These are phyloP conservation scores for Macadamia tetraphylla DNA, from an alignment of 164 flowering plant species.

Conservation along the genomic window DNA sequence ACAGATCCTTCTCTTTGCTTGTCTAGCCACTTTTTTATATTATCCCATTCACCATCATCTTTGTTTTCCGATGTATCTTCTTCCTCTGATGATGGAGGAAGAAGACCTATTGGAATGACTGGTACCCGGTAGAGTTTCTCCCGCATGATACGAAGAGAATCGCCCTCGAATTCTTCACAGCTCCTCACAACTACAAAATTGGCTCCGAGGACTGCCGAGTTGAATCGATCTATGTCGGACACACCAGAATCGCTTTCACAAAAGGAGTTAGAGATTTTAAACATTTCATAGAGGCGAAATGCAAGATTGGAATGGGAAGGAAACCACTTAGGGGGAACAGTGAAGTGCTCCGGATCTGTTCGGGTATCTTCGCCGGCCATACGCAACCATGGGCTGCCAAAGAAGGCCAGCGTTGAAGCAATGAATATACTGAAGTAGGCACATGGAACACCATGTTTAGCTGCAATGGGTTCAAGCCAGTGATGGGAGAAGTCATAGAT, in stretches of 20 bases:
- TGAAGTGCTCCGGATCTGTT: conserved; percentile 7
- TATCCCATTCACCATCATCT: conserved; percentile 21
- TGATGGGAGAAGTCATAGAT: conserved; percentile 21
- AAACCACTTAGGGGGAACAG: conserved; percentile 13
- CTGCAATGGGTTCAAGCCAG: conserved; percentile 22
- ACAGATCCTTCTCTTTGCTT: conserved; percentile 23
- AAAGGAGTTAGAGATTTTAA: conserved; percentile 8
- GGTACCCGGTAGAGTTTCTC: conserved; percentile 35
- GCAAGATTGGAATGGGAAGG: conserved; percentile 8
- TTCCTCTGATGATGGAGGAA: conserved; percentile 24
- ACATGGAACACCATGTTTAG: conserved; percentile 8
- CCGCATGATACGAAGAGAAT: conserved; percentile 33
- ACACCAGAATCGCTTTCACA: conserved; percentile 20
- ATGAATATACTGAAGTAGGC: conserved; percentile 7
- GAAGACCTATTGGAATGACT: conserved; percentile 44
- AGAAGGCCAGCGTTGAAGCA: background rate
- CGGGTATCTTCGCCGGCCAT: background rate
- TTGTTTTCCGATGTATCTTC: conserved; percentile 1
- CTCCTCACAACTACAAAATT: conserved; percentile 38
- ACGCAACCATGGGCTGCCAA: too few relatives aligned
- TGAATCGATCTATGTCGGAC: conserved; percentile 23
- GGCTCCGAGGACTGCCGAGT: conserved; percentile 15
- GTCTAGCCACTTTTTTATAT: conserved; percentile 19
- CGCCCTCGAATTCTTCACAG: conserved; percentile 47
- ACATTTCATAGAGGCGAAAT: conserved; percentile 26